A percentile compares a stretch with the other conserved stretches of the same genome.
These are phyloP conservation scores for Chrysoporthe austroafricana DNA, from an alignment of 2,329 filamentous ascomycete genomes.

Conservation along the genomic window DNA sequence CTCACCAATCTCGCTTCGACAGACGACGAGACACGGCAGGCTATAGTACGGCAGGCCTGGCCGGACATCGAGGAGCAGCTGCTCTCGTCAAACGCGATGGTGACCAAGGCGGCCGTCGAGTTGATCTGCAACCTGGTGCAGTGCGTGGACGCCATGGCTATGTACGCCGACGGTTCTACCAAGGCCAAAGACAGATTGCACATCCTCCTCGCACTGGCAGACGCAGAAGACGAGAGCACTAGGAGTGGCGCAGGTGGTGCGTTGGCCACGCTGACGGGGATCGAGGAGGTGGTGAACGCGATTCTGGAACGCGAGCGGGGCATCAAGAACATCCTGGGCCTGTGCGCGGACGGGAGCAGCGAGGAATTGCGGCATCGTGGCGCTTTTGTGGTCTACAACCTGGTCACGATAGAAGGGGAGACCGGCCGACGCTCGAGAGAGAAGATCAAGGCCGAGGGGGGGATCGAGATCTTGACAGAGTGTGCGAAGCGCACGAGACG, in stretches of 20 bases:
- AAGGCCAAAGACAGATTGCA: conserved; percentile 76
- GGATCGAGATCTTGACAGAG: conserved; percentile 69
- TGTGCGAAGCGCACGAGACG: conserved; percentile 71
- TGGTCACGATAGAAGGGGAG: conserved; percentile 69
- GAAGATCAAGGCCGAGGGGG: conserved; percentile 64
- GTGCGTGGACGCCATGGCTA: conserved; percentile 64
- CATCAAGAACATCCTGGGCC: conserved; percentile 74
- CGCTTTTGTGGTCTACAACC: conserved; percentile 73
- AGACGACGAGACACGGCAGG: conserved; percentile 66
- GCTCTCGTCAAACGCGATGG: conserved; percentile 72
- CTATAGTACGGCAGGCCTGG: conserved; percentile 77
- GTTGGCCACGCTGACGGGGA: conserved; percentile 80
- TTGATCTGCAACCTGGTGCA: conserved; percentile 89
- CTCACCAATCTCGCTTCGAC: conserved; percentile 91
- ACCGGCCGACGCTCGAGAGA: conserved; percentile 64
- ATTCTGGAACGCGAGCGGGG: conserved; percentile 74
- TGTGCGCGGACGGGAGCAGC: conserved; percentile 71
- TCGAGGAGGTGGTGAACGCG: conserved; percentile 72
- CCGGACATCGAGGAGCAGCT: conserved; percentile 80
- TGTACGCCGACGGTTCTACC: conserved; percentile 69
- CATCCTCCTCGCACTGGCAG: conserved; percentile 83
- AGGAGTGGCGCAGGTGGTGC: conserved; percentile 86
- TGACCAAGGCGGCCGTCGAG: conserved; percentile 84
- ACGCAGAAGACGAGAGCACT: conserved; percentile 80
- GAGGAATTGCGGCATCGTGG: conserved; percentile 74